Evolutionary conservation across 257 asterid genomes (phyloP).

Genomic region (Scutellaria galericulata): DNA sequence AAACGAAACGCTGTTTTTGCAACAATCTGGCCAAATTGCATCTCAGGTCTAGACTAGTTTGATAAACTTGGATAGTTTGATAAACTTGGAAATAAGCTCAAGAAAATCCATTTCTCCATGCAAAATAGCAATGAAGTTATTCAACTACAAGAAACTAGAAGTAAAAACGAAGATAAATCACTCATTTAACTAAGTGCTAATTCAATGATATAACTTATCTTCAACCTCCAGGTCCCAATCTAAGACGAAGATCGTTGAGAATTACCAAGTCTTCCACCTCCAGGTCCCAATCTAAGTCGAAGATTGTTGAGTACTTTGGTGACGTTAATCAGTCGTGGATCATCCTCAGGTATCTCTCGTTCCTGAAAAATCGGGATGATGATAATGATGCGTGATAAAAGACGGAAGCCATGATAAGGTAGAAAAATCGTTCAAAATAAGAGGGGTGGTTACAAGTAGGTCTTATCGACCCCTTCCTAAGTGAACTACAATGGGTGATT

Average conservation of each 20-base stretch:
- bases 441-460: no score
- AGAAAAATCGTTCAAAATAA: no score
- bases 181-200: conserved; percentile 16
- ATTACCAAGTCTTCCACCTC: conserved; percentile 46
- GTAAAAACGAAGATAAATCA: conserved; percentile 1
- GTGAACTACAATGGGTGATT: no score
- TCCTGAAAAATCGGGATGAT: conserved; percentile 49
- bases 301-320: conserved; percentile 47
- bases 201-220: conserved; percentile 38
- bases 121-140: conserved; percentile 24
- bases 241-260: conserved; percentile 45
- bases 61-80: background rate
- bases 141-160: conserved; percentile 16
- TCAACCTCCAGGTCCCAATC: conserved; percentile 51
- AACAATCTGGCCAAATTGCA: background rate
- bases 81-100: background rate
- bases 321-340: conserved; percentile 70
- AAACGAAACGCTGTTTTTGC: background rate
- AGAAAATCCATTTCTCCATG: background rate
- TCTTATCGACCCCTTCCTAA: no score
- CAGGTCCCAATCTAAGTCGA: conserved; percentile 47
- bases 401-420: background rate
- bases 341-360: conserved; percentile 86
- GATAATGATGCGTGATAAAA: conserved; percentile 4
- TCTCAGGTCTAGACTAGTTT: background rate